Evolutionary conservation across 441 rosid species (phyloP).

Genomic region (Viola pubescens): DNA sequence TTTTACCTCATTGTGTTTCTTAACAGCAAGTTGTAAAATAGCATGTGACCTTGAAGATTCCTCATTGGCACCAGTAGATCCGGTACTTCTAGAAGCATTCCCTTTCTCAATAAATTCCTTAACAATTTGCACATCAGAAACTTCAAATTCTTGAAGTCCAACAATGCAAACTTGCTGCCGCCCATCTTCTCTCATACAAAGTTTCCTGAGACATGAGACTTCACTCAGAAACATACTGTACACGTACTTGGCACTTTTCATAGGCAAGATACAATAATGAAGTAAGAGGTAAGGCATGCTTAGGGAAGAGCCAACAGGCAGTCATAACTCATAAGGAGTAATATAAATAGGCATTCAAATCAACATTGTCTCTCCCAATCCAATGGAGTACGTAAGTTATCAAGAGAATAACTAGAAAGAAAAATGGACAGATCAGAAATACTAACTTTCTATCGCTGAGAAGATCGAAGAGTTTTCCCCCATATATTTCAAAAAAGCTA

Average conservation of each 20-base stretch:
- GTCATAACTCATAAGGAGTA: too few relatives aligned
- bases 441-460: constrained; percentile 85
- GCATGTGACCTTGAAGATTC: constrained; percentile 99
- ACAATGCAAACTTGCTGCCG: constrained; percentile 99
- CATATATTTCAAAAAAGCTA: constrained; percentile 93
- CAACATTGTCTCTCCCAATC: not conserved
- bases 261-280: not conserved
- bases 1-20: constrained; percentile 83
- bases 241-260: too few relatives aligned
- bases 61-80: constrained; percentile 98
- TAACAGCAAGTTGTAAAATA: constrained; percentile 84
- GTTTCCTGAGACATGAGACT: constrained; percentile 50
- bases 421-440: constrained; percentile 16
- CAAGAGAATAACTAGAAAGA: not conserved
- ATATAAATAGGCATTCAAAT: too few relatives aligned
- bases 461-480: constrained; percentile 95
- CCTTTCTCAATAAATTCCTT: constrained; percentile 94
- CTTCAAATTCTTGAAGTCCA: constrained; percentile 96
- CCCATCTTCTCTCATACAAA: constrained; percentile 99
- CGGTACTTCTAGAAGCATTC: constrained; percentile 89
- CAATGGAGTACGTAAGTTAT: not conserved
- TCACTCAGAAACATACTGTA: constrained; percentile 16
- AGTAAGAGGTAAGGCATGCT: not conserved
- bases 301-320: not conserved
- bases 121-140: constrained; percentile 84